A percentile compares a stretch with the other conserved stretches of the same genome.
Evolutionary conservation across 805 yeast genomes (phyloP).

Genomic region (Yamadazyma tumulicola): DNA sequence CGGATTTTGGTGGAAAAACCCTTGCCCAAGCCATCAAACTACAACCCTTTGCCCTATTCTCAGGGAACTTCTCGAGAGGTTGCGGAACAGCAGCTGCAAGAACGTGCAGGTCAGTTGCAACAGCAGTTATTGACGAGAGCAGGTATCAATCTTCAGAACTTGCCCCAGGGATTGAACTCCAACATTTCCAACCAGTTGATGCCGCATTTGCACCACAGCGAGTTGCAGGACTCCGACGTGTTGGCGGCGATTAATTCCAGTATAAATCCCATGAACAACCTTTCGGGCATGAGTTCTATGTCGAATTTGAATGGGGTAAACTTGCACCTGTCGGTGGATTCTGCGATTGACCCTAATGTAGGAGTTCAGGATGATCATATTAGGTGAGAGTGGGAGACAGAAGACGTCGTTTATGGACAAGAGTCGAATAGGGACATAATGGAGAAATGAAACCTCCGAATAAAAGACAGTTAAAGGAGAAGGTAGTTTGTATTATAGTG

Average conservation of each 20-base stretch:
- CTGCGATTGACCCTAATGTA: slow-evolving; percentile 43
- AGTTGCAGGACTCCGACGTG: slow-evolving; percentile 38
- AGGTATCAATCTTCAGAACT: too few relatives aligned
- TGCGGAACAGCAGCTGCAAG: slow-evolving; percentile 7
- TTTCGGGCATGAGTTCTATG: not conserved
- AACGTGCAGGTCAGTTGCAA: slow-evolving; percentile 2
- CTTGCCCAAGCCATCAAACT: slow-evolving; percentile 15
- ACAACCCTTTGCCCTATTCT: slow-evolving; percentile 5
- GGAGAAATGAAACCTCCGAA: too few relatives aligned
- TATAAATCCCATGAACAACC: slow-evolving; percentile 12
- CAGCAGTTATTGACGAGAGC: not conserved
- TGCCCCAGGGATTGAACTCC: too few relatives aligned
- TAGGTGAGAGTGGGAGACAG: too few relatives aligned
- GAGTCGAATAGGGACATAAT: too few relatives aligned
- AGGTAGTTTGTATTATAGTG: too few relatives aligned
- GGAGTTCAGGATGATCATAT: slow-evolving; percentile 13
- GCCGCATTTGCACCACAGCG: slow-evolving; percentile 20
- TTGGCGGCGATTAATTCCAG: slow-evolving; percentile 35
- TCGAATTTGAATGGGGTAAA: slow-evolving; percentile 10
- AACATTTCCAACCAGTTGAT: not conserved
- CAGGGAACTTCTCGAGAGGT: slow-evolving; percentile 9
- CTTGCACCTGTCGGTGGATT: slow-evolving; percentile 35
- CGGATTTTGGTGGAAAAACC: slow-evolving; percentile 45
- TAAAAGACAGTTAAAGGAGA: too few relatives aligned
- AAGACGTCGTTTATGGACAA: too few relatives aligned